phyloP scores from a whole-genome alignment of 768 basidiomycete species.

The Collybia mongolica region DNA sequence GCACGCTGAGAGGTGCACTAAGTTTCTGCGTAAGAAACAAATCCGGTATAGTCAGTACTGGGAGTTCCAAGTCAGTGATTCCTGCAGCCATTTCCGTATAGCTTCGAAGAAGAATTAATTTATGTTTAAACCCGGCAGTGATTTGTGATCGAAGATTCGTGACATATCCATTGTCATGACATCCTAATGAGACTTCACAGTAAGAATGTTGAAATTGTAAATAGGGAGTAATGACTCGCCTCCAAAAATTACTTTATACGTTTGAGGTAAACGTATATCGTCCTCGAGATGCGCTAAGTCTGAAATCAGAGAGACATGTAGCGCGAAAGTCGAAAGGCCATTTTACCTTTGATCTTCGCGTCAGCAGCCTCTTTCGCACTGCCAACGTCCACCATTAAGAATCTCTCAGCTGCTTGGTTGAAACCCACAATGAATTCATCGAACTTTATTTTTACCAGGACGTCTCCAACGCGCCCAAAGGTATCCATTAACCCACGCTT shows the following conservation, averaged over 20 bases:
- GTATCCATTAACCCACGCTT: slow-evolving; percentile 58
- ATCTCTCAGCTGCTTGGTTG: slow-evolving; percentile 66
- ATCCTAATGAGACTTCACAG: slow-evolving; percentile 38
- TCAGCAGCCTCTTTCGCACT: slow-evolving; percentile 73
- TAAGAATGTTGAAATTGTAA: slow-evolving; percentile 1
- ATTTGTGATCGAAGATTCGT: slow-evolving; percentile 60
- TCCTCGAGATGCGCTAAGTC: slow-evolving; percentile 53
- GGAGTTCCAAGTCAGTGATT: slow-evolving; percentile 56
- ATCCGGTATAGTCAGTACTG: slow-evolving; percentile 50
- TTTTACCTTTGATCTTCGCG: slow-evolving; percentile 68
- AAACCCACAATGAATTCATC: slow-evolving; percentile 70
- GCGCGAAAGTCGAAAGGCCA: neutral
- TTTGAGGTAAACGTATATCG: slow-evolving; percentile 62
- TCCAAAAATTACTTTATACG: slow-evolving; percentile 65
- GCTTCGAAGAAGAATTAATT: slow-evolving; percentile 63
- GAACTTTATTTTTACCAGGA: slow-evolving; percentile 41
- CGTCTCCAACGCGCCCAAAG: slow-evolving; percentile 37
- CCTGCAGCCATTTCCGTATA: slow-evolving; percentile 61
- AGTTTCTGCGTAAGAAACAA: slow-evolving; percentile 64
- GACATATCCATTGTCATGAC: slow-evolving; percentile 74
- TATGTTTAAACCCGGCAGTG: slow-evolving; percentile 62
- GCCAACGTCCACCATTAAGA: slow-evolving; percentile 71
- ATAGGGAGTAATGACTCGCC: slow-evolving; percentile 34
- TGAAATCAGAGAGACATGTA: neutral
- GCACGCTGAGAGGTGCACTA: slow-evolving; percentile 15